Base-by-base conservation (phyloP, 2,329 filamentous ascomycete genomes). In the Fusarium sp. region DNA sequence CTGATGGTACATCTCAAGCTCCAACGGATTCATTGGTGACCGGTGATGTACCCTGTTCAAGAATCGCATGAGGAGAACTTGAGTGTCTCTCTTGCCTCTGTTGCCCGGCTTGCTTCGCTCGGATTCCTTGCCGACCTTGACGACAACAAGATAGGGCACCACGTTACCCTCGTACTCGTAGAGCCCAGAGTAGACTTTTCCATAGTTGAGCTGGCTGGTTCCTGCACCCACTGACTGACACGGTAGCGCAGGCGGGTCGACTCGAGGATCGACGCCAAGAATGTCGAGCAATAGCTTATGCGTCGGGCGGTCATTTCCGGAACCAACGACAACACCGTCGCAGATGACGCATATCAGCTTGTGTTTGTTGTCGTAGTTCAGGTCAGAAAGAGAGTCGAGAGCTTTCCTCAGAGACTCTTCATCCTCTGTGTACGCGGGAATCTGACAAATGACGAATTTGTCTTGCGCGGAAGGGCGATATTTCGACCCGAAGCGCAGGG, bases 81-180 rank as follows among this genome's bases (percentile, higher is more conserved):
- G 96, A 37, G 95, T 97, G 81, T 99, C 96, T 86, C 96, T 94
- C 85, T 99, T 99, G 81, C 96, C 96, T 82, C 96, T 93, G 83
- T 99, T 99, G 75, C 96, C 96, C 55, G 96, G 96, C 85, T 95
- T 96, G 76, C 82, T 85, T 80, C 97, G 94, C 81, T 99, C 96
- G 7, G 95, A 97, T 79, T 98, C 94, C 82, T 98, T 98, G 79
- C 96, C 96, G 65, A 97, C 92, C 84, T 99, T 99, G 79, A 98
- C 95, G 28, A 99, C 87, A 11, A 99, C 96, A 28, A 99, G 83
- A 76, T 98, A 99, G 0, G 96, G 96, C 10, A 99, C 96, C 4
- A 99, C 95, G 73, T 98, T 97, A 81, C 95, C 96, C 85, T 99
- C 95, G 65, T 90, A 98, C 79, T 99, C 96, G 80, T 99, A 99